These are phyloP conservation scores for Zychaea mexicana DNA, from an alignment of 371 early-diverging fungal genomes.

Conservation along the genomic window DNA sequence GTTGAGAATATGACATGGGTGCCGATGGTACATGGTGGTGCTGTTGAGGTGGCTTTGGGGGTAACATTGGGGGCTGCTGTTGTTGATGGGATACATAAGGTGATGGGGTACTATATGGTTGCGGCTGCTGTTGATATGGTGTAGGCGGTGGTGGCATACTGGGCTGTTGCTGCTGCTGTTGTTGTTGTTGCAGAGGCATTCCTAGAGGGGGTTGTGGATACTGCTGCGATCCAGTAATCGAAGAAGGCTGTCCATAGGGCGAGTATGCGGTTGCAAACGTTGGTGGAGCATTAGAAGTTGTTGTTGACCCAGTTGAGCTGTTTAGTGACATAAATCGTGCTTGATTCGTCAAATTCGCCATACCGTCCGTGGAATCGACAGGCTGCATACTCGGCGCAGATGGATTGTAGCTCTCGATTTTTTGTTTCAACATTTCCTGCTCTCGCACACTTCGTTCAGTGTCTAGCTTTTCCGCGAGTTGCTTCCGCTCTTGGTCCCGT, in stretches of 20 bases:
- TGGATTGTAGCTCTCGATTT: constrained; percentile 52
- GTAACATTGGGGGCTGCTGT: background rate
- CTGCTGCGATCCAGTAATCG: background rate
- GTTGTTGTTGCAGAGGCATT: too few relatives aligned
- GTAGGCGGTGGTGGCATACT: background rate
- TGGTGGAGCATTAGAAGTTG: background rate
- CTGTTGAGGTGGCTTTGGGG: background rate
- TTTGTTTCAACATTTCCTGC: constrained; percentile 72
- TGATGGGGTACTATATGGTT: background rate
- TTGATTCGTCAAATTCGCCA: background rate
- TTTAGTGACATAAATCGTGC: constrained; percentile 1
- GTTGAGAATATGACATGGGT: background rate
- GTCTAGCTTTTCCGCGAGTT: constrained; percentile 62
- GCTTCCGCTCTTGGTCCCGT: constrained; percentile 71
- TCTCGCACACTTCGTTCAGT: constrained; percentile 69
- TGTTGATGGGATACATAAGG: background rate
- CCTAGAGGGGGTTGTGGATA: background rate
- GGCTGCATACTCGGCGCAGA: constrained; percentile 21
- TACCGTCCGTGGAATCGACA: background rate
- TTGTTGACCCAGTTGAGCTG: background rate
- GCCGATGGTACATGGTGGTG: background rate
- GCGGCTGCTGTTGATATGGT: background rate
- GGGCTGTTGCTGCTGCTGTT: too few relatives aligned
- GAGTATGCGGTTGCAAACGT: background rate
- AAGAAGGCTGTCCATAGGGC: background rate